Evolutionary conservation across 1,284 basidiomycete species (phyloP), one percentile per base, ranked within the genome.

Genomic region (Marasmius oreades): DNA sequence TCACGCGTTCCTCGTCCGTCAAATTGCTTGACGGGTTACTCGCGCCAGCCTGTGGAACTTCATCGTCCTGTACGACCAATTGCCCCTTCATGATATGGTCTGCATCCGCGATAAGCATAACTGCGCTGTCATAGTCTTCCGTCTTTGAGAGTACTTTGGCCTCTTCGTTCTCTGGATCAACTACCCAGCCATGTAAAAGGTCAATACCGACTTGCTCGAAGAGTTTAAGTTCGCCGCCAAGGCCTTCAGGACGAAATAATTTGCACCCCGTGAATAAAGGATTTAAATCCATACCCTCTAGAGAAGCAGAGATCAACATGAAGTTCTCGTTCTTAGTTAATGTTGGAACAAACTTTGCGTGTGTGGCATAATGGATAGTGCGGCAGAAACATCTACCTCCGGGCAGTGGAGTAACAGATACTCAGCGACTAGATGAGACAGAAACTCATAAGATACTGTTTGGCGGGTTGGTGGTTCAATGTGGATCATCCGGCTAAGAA

Each of bases 161-260:
- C 64, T 91, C 88, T 0, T 75, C 69, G 51, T 84, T 84, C 0
- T 79, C 77, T 0, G 88, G 86, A 64, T 96, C 92, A 7, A 88
- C 88, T n/a, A 96, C 78, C 94, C 94, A 96, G 1, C 94, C 94
- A 62, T 96, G 93, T 0, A 94, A 84, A 48, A 96, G 84, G 12
- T 82, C 75, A 47, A 96, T 90, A 6, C 85, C 84, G 0, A 86
- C 90, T 51, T 92, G 83, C n/a, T 86, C 76, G 67, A 97, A 97
- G 3, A 96, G 80, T 52, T 88, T 84, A 31, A 96, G 79, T 67
- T 92, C 93, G 7, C 88, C 89, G 18, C 78, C 78, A 22, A 76
- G 74, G 0, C 78, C 79, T 1, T 79, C 79, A 0, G 88, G 84
- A 12, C 81, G 75, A 67, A 94, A 95, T 0, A 81, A 78, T 2